Evolutionary conservation across 176 grass and related monocot genomes (phyloP).

Genomic region (Typha latifolia): DNA sequence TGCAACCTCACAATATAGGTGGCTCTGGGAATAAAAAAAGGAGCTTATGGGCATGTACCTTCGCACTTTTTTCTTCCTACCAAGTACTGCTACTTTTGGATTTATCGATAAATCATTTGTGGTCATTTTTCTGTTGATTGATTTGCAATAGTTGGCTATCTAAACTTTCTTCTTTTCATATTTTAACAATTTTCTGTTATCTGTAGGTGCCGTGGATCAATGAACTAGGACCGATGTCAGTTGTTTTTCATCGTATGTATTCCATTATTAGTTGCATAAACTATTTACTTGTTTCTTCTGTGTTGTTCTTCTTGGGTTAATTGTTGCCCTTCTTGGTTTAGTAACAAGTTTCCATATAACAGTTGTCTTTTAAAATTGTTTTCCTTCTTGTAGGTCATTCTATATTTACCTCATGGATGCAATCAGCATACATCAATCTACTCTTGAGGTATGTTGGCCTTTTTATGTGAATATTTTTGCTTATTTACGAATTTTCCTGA

Average conservation of each 20-base stretch:
- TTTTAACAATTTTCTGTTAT: slow-evolving; percentile 22
- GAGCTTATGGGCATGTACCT: no score
- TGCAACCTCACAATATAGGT: no score
- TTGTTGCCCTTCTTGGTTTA: no score
- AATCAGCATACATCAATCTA: neutral
- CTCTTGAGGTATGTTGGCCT: neutral
- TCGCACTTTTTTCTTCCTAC: no score
- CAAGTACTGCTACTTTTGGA: no score
- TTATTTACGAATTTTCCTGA: neutral
- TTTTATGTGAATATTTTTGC: neutral
- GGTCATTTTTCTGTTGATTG: no score
- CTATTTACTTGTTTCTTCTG: neutral
- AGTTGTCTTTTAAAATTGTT: neutral
- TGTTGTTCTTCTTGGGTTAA: neutral
- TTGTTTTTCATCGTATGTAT: neutral
- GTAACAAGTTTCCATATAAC: no score
- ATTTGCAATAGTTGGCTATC: no score
- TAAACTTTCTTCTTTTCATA: no score
- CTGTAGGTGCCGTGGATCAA: slow-evolving; percentile 88
- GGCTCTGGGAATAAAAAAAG: no score
- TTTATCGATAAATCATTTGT: no score
- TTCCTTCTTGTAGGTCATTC: neutral
- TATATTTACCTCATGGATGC: neutral
- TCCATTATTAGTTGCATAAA: neutral
- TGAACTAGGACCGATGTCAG: slow-evolving; percentile 55